Evolutionary conservation across 108 stramenopile species (phyloP).

Genomic region (Fistulifera pelliculosa): DNA sequence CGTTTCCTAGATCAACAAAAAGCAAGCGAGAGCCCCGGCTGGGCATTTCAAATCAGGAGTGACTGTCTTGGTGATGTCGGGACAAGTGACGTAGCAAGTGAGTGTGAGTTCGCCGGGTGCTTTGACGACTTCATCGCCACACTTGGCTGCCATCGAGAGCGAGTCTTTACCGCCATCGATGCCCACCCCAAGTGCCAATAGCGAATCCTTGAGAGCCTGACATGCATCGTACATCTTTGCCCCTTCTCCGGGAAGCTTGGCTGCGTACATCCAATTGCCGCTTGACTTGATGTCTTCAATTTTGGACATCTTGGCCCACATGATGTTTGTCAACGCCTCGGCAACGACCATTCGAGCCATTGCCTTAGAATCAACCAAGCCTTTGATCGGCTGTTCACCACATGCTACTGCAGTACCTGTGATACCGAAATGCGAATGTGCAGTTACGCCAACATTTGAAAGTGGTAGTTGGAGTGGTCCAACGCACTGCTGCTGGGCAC

Average conservation of each 20-base stretch:
- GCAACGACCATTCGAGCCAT: conserved; percentile 97
- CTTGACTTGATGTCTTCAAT: conserved; percentile 93
- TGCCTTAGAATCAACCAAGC: conserved; percentile 84
- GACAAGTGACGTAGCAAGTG: conserved; percentile 93
- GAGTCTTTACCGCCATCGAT: conserved; percentile 99
- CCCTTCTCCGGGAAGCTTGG: conserved; percentile 96
- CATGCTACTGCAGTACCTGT: conserved; percentile 95
- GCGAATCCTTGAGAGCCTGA: conserved; percentile 82
- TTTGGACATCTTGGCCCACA: conserved; percentile 91
- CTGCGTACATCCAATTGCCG: conserved; percentile 99
- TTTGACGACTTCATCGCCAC: conserved; percentile 92
- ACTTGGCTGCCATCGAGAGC: conserved; percentile 96
- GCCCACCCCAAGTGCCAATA: conserved; percentile 83
- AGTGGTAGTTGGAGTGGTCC: conserved; percentile 97
- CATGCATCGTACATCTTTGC: conserved; percentile 98
- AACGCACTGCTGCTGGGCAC: conserved; percentile 99
- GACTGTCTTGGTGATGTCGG: conserved; percentile 88
- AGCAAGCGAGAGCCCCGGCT: conserved; percentile 56
- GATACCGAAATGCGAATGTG: conserved; percentile 88
- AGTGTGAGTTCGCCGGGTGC: conserved; percentile 95
- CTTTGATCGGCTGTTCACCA: conserved; percentile 98
- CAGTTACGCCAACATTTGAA: conserved; percentile 91
- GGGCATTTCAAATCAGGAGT: conserved; percentile 94
- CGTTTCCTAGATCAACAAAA: conserved; percentile 82
- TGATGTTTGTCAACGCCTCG: conserved; percentile 97